Evolutionary conservation across 2,329 filamentous ascomycete genomes (phyloP), one percentile per base, ranked within the genome.

Genomic region (Stenocarpella maydis): DNA sequence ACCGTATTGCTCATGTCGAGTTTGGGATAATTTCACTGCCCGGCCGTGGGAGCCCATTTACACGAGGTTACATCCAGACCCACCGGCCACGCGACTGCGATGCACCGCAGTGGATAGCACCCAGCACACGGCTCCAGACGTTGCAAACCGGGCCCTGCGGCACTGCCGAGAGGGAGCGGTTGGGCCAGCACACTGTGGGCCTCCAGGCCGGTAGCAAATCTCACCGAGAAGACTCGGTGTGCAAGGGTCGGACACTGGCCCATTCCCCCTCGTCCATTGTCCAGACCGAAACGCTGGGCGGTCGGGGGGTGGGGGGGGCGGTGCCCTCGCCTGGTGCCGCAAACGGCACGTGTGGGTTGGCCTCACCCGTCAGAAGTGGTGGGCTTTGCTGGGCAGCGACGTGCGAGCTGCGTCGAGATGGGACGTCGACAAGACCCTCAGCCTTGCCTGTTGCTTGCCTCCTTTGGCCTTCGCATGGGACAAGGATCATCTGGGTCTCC

Each of bases 81-180:
- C 69, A 68, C 69, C 43, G 17, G 55, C 69, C 69, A 70, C 65
- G 69, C 65, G 69, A 70, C 65, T 31, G 54, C 45, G 26, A 70
- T 70, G 69, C 65, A 67, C 26, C 37, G 31, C 34, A 15, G 68
- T 69, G 68, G 68, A 47, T 54, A 45, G 34, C 43, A 50, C 37
- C 53, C 26, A 60, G 47, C 50, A 53, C 53, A 54, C 24, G 43
- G 53, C 50, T 43, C 45, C n/a, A n/a, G n/a, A n/a, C n/a, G 52
- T 43, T 53, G 39, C 50, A 17, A 50, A 65, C 55, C 26, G 28
- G 67, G 39, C 28, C 47, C 58, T 47, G 53, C 64, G 64, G 64
- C 64, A 67, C 52, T 67, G 64, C 64, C 64, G 64, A 67, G 26
- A 34, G 26, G 24, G 49, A 58, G 45, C 24, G 67, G 37, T 52